A percentile compares a stretch with the other conserved stretches of the same genome.
Conservation (phyloP, 805 yeast genomes). For the Pichia phayaonensis region DNA sequence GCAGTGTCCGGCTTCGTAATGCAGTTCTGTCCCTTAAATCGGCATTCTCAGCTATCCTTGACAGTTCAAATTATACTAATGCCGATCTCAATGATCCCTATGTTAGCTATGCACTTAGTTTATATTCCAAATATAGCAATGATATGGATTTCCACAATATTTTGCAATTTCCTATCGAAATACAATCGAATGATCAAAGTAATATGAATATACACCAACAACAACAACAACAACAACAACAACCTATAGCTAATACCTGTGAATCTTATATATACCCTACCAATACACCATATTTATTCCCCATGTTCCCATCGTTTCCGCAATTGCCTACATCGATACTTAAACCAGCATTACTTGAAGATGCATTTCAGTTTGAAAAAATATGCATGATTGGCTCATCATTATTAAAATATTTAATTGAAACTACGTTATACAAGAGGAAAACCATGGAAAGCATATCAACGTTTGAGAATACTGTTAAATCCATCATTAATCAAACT, state of each 20-base stretch:
- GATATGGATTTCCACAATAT: conserved; percentile 3
- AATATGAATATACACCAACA: too few relatives aligned
- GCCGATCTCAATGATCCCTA: conserved; percentile 5
- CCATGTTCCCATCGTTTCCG: conserved; percentile 3
- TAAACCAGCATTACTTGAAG: not conserved
- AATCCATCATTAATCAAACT: not conserved
- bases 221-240: too few relatives aligned
- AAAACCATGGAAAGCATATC: not conserved
- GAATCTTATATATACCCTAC: conserved; percentile 1
- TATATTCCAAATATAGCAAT: conserved; percentile 6
- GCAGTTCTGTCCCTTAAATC: not conserved
- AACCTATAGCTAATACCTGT: not conserved
- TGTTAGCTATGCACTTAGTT: conserved; percentile 1
- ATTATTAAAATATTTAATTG: conserved; percentile 1
- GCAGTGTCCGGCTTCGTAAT: not conserved
- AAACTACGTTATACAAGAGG: not conserved
- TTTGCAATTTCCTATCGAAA: conserved; percentile 1
- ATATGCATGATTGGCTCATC: conserved; percentile 3
- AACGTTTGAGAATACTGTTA: not conserved
- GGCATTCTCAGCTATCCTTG: conserved; percentile 2
- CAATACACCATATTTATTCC: not conserved
- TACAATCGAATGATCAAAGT: not conserved
- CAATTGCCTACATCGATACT: not conserved
- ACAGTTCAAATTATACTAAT: not conserved
- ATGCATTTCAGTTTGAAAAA: not conserved